phyloP scores from a whole-genome alignment of 352 stramenopile species.

The Halophytophthora polymorphica region DNA sequence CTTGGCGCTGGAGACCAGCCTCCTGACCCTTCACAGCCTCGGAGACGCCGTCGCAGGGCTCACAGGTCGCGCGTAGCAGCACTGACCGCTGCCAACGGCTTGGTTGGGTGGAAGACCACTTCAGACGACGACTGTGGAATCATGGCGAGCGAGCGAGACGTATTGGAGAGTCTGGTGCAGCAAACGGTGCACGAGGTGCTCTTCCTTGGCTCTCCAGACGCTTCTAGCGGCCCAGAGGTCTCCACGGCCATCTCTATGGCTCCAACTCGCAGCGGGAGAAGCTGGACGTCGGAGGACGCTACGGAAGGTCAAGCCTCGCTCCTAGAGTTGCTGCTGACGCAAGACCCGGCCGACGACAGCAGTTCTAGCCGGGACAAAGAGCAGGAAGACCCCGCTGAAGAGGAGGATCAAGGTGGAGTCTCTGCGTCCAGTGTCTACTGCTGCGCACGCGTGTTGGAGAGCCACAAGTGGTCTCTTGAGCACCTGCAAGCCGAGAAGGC shows the following conservation, averaged over 20 bases:
- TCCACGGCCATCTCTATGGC: neutral
- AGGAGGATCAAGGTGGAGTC: slow-evolving; percentile 8
- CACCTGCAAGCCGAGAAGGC: slow-evolving; percentile 34
- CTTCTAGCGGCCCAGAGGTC: neutral
- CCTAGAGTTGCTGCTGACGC: too few species aligned
- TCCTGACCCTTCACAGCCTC: neutral
- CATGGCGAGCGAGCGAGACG: slow-evolving; percentile 11
- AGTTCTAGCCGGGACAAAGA: too few species aligned
- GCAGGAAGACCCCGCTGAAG: slow-evolving; percentile 1
- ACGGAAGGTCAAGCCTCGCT: too few species aligned
- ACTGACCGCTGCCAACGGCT: neutral
- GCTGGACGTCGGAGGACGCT: too few species aligned
- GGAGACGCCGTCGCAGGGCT: neutral
- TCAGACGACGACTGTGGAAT: neutral
- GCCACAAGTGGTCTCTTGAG: slow-evolving; percentile 27
- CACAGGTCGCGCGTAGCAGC: neutral
- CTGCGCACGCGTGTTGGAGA: slow-evolving; percentile 25
- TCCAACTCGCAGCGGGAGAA: neutral
- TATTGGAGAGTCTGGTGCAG: slow-evolving; percentile 40
- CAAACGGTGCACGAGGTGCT: slow-evolving; percentile 44
- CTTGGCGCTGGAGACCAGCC: too few species aligned
- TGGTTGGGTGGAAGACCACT: slow-evolving; percentile 5
- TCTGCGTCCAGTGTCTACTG: slow-evolving; percentile 2
- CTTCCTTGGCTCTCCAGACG: slow-evolving; percentile 17
- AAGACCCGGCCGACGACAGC: too few species aligned